Evolutionary conservation across 768 basidiomycete species (phyloP), one percentile per base, ranked within the genome.

Genomic region (Amanita muscaria): DNA sequence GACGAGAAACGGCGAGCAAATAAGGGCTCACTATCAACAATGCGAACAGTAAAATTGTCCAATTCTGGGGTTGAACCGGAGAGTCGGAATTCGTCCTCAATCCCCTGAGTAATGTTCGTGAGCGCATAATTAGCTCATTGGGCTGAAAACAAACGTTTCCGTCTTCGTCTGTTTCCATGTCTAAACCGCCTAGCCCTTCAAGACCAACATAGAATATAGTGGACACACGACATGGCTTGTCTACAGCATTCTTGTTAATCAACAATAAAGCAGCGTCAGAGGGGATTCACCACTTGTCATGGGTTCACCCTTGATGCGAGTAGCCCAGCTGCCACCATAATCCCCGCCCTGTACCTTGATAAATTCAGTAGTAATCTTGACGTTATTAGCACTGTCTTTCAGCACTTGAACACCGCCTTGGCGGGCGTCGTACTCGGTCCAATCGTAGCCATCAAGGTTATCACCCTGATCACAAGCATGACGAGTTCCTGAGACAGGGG

Each of bases 401-500:
- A 97, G 67, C 42, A 89, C 77, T 62, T 97, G 88, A 19, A 87
- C 76, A 39, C 89, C 89, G 36, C 88, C 90, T 56, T 83, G 76
- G 16, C 90, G 79, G 15, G 87, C 69, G 60, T 96, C 91, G 56
- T 88, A 93, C 52, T 79, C 74, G 2, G 85, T 85, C 83, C 87
- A 97, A 16, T 86, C 83, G 62, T 96, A 97, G 30, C 71, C 72
- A 47, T 80, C 73, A 29, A 97, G 69, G 1, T 76, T 79, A 56
- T 94, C 91, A 4, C 75, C 78, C 58, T 96, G 89, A 52, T 94
- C 89, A 57, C 91, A 92, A 4, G 86, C 75, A 65, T 96, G 90
- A 2, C 93, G 80, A 19, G 81, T 68, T 50, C 74, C 88, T 90
- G 31, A 22, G 51, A 35, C 25, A 29, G 22, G 18, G 9, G 44